phyloP scores from a whole-genome alignment of 495 filamentous ascomycete species.

The Penicillium longicatenatum region DNA sequence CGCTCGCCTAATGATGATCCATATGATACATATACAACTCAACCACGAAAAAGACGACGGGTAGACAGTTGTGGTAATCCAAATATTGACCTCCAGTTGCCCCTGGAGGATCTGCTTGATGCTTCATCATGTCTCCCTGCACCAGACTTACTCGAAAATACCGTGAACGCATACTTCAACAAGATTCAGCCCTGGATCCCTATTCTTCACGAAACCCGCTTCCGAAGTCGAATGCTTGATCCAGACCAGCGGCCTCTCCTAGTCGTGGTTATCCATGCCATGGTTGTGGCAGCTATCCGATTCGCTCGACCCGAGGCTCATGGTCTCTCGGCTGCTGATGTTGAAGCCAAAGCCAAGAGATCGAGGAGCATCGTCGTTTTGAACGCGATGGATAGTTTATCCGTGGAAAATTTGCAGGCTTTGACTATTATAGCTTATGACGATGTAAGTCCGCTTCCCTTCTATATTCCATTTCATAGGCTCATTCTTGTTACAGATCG shows the following conservation, averaged over 20 bases:
- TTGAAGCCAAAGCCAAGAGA: not conserved
- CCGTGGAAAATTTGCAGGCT: slow-evolving; percentile 41
- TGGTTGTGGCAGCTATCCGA: slow-evolving; percentile 11
- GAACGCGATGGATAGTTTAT: slow-evolving; percentile 36
- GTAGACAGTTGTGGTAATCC: slow-evolving; percentile 9
- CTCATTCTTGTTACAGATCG: too few relatives aligned
- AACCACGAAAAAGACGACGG: slow-evolving; percentile 6
- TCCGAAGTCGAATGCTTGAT: slow-evolving; percentile 24
- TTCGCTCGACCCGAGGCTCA: not conserved
- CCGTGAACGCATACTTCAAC: slow-evolving; percentile 34
- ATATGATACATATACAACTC: not conserved
- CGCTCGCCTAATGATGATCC: not conserved
- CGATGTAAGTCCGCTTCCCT: too few relatives aligned
- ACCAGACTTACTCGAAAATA: slow-evolving; percentile 24
- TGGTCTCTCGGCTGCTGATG: not conserved
- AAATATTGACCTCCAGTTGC: slow-evolving; percentile 3
- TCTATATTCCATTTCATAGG: too few relatives aligned
- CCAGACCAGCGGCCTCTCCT: slow-evolving; percentile 9
- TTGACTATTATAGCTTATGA: slow-evolving; percentile 39
- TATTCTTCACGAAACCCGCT: slow-evolving; percentile 37
- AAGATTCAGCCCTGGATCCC: slow-evolving; percentile 44
- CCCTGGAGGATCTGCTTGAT: slow-evolving; percentile 9
- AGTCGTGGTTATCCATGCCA: slow-evolving; percentile 13
- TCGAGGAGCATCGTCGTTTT: slow-evolving; percentile 29
- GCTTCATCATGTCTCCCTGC: slow-evolving; percentile 21